Percentiles rank a stretch among this genome's conserved stretches.
Conservation (phyloP, 2,329 filamentous ascomycete genomes). For the Taxawa tesnikishii region DNA sequence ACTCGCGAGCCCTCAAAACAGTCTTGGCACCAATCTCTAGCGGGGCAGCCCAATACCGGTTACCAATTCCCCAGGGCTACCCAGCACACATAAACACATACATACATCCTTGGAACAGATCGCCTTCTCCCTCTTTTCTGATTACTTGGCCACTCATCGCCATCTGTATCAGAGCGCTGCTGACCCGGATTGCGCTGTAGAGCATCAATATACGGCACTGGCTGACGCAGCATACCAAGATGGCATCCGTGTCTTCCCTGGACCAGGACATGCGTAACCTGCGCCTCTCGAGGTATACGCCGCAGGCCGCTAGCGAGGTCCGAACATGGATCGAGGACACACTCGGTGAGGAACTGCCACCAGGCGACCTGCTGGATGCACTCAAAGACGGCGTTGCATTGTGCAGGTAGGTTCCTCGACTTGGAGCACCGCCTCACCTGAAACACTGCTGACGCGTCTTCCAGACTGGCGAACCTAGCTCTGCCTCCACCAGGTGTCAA, state of each 20-base stretch:
- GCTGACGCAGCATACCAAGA: no score
- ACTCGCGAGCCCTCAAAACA: not conserved
- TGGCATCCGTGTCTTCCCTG: slow-evolving; percentile 88
- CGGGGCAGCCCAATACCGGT: not conserved
- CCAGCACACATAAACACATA: no score
- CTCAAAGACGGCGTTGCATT: slow-evolving; percentile 85
- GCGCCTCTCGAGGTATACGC: slow-evolving; percentile 87
- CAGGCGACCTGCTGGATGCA: slow-evolving; percentile 65
- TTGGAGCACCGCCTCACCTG: not conserved
- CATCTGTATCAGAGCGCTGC: no score
- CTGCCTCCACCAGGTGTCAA: slow-evolving; percentile 66
- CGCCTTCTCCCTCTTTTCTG: no score
- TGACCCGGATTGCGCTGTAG: no score
- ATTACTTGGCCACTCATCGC: no score
- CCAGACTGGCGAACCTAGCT: slow-evolving; percentile 69
- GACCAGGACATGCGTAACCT: slow-evolving; percentile 92
- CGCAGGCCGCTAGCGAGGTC: slow-evolving; percentile 75
- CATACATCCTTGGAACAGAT: no score
- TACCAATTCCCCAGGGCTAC: no score
- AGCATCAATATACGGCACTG: no score
- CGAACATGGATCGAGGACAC: slow-evolving; percentile 74
- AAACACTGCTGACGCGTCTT: not conserved
- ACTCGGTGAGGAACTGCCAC: slow-evolving; percentile 59
- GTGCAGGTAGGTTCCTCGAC: slow-evolving; percentile 58
- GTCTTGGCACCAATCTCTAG: no score